Percentiles rank a stretch among this genome's conserved stretches.
phyloP scores from a whole-genome alignment of 225 moss, liverwort and hornwort genomes.

The Asterella californica region DNA sequence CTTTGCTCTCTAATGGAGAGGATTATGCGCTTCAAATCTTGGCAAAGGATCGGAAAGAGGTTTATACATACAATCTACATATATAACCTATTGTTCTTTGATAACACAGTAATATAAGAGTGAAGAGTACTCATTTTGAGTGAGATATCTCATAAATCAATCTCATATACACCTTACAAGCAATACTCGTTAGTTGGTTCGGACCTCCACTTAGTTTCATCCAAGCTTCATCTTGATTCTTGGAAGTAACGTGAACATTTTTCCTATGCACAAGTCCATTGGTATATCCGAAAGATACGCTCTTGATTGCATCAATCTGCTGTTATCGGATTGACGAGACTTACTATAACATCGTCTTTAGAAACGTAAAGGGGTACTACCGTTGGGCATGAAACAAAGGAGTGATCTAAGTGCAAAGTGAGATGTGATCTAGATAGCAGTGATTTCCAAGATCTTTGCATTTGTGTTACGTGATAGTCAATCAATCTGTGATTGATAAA shows the following conservation, averaged over 20 bases:
- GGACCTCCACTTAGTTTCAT: no score
- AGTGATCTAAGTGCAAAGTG: not conserved
- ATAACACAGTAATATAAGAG: no score
- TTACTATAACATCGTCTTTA: not conserved
- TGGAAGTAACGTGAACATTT: not conserved
- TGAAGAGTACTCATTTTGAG: no score
- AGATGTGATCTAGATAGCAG: not conserved
- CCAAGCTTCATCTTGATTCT: not conserved
- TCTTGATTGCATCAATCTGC: not conserved
- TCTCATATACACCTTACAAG: no score
- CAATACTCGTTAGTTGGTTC: no score
- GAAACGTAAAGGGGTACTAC: not conserved
- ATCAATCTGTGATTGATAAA: not conserved
- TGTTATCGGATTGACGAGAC: not conserved
- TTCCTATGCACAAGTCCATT: not conserved
- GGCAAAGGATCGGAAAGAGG: no score
- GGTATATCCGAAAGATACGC: not conserved
- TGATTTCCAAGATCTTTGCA: not conserved
- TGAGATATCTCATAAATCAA: no score
- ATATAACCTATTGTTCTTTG: no score
- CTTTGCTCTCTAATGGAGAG: no score
- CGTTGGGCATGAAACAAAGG: not conserved
- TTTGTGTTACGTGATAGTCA: not conserved
- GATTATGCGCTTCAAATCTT: no score
- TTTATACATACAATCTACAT: no score